Percentiles rank a stretch among this genome's conserved stretches.
phyloP scores from a whole-genome alignment of 106 monocot genomes.

The Cymbidium sinense region DNA sequence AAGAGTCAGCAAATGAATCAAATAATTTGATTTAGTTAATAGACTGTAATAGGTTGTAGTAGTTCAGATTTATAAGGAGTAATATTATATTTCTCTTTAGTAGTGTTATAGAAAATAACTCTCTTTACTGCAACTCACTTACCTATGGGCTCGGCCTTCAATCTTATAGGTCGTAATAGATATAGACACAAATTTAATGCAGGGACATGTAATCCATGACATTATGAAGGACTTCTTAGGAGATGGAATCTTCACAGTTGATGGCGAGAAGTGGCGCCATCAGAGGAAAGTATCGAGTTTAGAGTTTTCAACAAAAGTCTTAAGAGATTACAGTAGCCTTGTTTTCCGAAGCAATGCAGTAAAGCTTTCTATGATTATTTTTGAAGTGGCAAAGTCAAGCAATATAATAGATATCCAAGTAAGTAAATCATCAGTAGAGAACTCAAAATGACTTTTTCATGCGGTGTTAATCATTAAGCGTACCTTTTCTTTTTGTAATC shows the following conservation, averaged over 20 bases:
- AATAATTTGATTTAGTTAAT: too few relatives aligned
- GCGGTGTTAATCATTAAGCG: too few relatives aligned
- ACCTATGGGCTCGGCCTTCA: too few relatives aligned
- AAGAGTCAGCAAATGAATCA: too few relatives aligned
- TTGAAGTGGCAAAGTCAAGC: not conserved
- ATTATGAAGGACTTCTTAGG: conserved; percentile 29
- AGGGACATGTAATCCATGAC: conserved; percentile 24
- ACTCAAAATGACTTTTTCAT: too few relatives aligned
- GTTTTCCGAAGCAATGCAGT: conserved; percentile 19
- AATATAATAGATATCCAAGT: conserved; percentile 22
- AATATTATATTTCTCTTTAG: too few relatives aligned
- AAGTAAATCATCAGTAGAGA: not conserved
- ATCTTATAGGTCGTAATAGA: too few relatives aligned
- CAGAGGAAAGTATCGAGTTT: conserved; percentile 47
- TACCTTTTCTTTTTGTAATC: too few relatives aligned
- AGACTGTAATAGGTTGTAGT: too few relatives aligned
- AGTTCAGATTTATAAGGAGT: too few relatives aligned
- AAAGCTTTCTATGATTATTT: conserved; percentile 4
- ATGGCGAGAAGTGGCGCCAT: conserved; percentile 48
- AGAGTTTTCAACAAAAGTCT: conserved; percentile 17
- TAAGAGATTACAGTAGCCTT: conserved; percentile 15
- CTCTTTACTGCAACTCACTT: too few relatives aligned
- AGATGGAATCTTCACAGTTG: conserved; percentile 50
- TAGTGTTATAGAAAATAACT: too few relatives aligned
- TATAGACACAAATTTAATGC: not conserved